phyloP scores from a whole-genome alignment of 371 early-diverging fungal genomes.

The Mortierella sp. region DNA sequence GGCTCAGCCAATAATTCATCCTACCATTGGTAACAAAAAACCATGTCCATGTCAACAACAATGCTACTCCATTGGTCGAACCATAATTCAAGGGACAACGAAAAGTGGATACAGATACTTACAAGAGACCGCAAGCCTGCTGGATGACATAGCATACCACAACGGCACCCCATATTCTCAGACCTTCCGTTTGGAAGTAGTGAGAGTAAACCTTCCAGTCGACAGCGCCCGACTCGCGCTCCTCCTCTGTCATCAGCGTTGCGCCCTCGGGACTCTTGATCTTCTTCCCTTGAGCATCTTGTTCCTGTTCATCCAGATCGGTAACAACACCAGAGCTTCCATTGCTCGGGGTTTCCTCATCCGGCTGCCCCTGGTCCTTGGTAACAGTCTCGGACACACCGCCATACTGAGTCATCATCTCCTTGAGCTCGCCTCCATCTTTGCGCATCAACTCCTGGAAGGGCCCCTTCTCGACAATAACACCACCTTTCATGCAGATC shows the following conservation, averaged over 20 bases:
- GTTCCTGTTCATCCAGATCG: neutral
- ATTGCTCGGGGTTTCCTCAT: neutral
- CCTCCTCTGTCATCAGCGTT: slow-evolving; percentile 46
- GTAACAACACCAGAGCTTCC: neutral
- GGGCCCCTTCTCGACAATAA: slow-evolving; percentile 23
- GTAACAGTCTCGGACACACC: slow-evolving; percentile 17
- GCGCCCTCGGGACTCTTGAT: neutral
- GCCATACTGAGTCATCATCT: slow-evolving; percentile 61
- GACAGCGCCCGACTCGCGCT: slow-evolving; percentile 48
- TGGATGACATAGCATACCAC: slow-evolving; percentile 21
- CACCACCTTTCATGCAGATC: slow-evolving; percentile 48
- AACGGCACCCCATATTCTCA: slow-evolving; percentile 1
- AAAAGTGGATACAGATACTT: neutral
- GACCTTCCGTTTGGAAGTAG: slow-evolving; percentile 37
- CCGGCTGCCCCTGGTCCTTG: neutral
- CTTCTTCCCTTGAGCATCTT: neutral
- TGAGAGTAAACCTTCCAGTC: slow-evolving; percentile 26
- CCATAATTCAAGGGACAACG: neutral
- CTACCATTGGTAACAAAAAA: neutral
- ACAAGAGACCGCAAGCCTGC: slow-evolving; percentile 37
- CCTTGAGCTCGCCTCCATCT: slow-evolving; percentile 57
- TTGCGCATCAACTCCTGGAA: slow-evolving; percentile 55
- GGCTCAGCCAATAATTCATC: slow-evolving; percentile 40
- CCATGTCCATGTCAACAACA: neutral
- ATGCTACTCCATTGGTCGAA: too few relatives aligned